Percentiles rank a stretch among this genome's conserved stretches.
These are phyloP conservation scores for Xerocomus brunneocitrinus DNA, from an alignment of 768 basidiomycete genomes.

Conservation along the genomic window DNA sequence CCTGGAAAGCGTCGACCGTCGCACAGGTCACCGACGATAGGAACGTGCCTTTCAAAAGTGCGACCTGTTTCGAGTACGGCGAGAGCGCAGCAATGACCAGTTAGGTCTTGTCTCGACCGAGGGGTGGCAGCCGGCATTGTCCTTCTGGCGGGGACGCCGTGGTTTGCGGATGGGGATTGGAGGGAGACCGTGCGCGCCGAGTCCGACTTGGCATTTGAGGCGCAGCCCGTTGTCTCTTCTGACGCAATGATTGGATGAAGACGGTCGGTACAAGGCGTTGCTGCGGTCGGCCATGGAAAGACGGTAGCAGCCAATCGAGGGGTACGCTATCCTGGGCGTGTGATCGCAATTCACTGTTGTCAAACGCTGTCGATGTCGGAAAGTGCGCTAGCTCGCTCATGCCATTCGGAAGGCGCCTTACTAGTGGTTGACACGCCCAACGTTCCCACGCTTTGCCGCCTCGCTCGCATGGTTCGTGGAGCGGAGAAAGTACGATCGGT, in stretches of 20 bases:
- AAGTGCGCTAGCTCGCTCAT: conserved; percentile 47
- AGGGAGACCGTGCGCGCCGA: conserved; percentile 47
- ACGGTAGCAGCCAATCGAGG: conserved; percentile 29
- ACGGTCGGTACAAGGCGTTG: conserved; percentile 43
- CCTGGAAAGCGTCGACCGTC: conserved; percentile 50
- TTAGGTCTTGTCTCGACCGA: background rate
- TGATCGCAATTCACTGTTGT: conserved; percentile 49
- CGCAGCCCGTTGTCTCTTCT: conserved; percentile 55
- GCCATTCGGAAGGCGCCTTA: too few relatives aligned
- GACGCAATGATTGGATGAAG: conserved; percentile 49
- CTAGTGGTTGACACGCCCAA: too few relatives aligned
- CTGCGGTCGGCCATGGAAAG: conserved; percentile 56
- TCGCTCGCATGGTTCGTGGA: too few relatives aligned
- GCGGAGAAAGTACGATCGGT: too few relatives aligned
- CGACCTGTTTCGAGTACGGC: conserved; percentile 56
- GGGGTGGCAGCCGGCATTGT: background rate
- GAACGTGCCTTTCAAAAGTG: conserved; percentile 40
- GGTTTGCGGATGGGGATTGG: conserved; percentile 19
- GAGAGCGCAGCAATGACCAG: conserved; percentile 35
- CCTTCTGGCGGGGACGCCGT: background rate
- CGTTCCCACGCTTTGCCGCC: too few relatives aligned
- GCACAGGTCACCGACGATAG: conserved; percentile 17
- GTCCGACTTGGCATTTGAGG: conserved; percentile 42
- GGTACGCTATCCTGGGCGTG: conserved; percentile 34
- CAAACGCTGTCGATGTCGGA: conserved; percentile 61